These are phyloP conservation scores for Hyphopichia wangnamkhiaoensis DNA, from an alignment of 1,139 yeast species.

Conservation along the genomic window DNA sequence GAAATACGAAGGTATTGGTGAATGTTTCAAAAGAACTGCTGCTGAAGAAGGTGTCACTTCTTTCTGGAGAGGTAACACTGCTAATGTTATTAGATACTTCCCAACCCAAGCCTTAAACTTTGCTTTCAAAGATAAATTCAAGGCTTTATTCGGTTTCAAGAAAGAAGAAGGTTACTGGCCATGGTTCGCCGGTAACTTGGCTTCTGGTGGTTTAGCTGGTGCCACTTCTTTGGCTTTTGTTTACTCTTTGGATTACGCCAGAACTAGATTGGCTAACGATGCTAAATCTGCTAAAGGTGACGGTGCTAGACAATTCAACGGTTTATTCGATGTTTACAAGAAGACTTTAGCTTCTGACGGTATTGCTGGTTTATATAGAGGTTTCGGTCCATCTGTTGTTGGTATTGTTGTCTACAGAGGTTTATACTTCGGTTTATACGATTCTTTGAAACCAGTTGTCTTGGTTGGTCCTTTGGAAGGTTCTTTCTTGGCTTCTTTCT, in stretches of 20 bases:
- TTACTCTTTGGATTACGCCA: slow-evolving; percentile 56
- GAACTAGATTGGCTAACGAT: slow-evolving; percentile 58
- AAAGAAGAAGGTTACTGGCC: slow-evolving; percentile 51
- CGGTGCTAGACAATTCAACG: slow-evolving; percentile 54
- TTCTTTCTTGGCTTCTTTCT: slow-evolving; percentile 56
- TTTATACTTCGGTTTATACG: slow-evolving; percentile 57
- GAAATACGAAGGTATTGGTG: slow-evolving; percentile 51
- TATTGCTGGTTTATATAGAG: slow-evolving; percentile 60
- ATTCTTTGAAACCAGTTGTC: slow-evolving; percentile 55
- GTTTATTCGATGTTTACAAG: slow-evolving; percentile 55
- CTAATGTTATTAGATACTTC: slow-evolving; percentile 57
- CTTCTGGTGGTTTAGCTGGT: slow-evolving; percentile 59
- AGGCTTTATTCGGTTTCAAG: slow-evolving; percentile 54
- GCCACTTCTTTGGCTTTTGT: slow-evolving; percentile 57
- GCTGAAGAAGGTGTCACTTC: slow-evolving; percentile 53
- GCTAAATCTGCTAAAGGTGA: slow-evolving; percentile 53
- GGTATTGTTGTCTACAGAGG: slow-evolving; percentile 60
- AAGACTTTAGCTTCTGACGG: slow-evolving; percentile 56
- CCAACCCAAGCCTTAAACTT: slow-evolving; percentile 58
- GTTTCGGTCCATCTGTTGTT: slow-evolving; percentile 56
- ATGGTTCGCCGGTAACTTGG: slow-evolving; percentile 58
- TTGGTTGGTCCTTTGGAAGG: slow-evolving; percentile 58
- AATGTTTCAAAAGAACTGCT: slow-evolving; percentile 55
- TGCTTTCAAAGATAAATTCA: slow-evolving; percentile 56
- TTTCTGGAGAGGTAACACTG: slow-evolving; percentile 62